phyloP scores from a whole-genome alignment of 1,284 basidiomycete genomes.

The Takashimella tepidaria region DNA sequence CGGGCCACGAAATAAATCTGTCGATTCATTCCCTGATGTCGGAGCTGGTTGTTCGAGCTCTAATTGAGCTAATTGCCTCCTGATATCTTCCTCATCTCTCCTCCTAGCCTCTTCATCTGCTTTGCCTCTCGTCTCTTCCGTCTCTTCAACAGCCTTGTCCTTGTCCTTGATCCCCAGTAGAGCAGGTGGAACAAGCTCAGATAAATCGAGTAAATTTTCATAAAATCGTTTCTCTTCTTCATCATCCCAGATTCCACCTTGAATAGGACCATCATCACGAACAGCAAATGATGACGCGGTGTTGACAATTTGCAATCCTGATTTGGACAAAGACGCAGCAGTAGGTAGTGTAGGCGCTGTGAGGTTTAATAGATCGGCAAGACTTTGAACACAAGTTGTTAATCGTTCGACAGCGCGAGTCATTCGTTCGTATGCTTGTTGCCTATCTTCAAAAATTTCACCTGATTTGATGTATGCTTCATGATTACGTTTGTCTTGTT shows the following conservation, averaged over 20 bases:
- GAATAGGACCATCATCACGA: slow-evolving; percentile 54
- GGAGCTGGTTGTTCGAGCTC: slow-evolving; percentile 22
- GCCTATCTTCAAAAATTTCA: slow-evolving; percentile 98
- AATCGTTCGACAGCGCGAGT: slow-evolving; percentile 90
- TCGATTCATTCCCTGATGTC: slow-evolving; percentile 44
- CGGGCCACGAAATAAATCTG: slow-evolving; percentile 52
- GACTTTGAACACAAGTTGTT: slow-evolving; percentile 73
- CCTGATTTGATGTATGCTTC: slow-evolving; percentile 98
- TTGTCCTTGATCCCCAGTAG: slow-evolving; percentile 73
- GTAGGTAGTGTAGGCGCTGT: slow-evolving; percentile 76
- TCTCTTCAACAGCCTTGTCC: slow-evolving; percentile 14
- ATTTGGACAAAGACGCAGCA: slow-evolving; percentile 51
- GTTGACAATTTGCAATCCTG: slow-evolving; percentile 50
- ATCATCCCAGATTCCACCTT: slow-evolving; percentile 92
- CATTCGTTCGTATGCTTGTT: slow-evolving; percentile 98
- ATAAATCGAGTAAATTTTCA: slow-evolving; percentile 86
- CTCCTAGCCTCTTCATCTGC: slow-evolving; percentile 31
- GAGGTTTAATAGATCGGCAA: slow-evolving; percentile 82
- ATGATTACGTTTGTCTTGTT: slow-evolving; percentile 92
- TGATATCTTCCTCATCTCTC: slow-evolving; percentile 52
- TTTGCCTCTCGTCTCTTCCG: slow-evolving; percentile 4
- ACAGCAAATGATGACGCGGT: slow-evolving; percentile 51
- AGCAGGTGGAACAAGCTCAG: slow-evolving; percentile 81
- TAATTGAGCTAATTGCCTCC: slow-evolving; percentile 44
- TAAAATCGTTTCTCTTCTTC: slow-evolving; percentile 94